Evolutionary conservation across 345 rosid species (phyloP), one percentile per base, ranked within the genome.

Genomic region (Cardamine chenopodiifolia): DNA sequence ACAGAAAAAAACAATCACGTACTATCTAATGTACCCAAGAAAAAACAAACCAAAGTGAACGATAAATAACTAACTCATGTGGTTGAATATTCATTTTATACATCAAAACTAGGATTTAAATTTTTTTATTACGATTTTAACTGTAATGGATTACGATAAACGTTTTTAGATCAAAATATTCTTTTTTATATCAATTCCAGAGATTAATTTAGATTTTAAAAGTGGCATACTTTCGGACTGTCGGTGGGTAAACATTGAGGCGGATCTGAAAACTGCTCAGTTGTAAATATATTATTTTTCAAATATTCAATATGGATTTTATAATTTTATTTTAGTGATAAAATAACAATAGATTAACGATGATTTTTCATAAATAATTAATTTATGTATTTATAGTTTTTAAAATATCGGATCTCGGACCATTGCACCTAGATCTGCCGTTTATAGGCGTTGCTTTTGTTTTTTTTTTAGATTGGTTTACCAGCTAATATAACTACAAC

Each of bases 1-100:
- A 57, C 72, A 13, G 1, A 23, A 35, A 35, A 44, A 34, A 63
- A 54, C 77, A 10, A 42, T 63, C 72, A 56, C 66, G 71, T 58
- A 47, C 63, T 44, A 20, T 8, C 71, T 62, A 26, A 39, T 4
- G 22, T 5, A 15, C 29, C 20, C 19, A 13, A 28, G 1, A 15
- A 7, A 32, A 15, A 64, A 2, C 29, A 20, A 42, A 50, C 6
- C 14, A 29, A 72, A 73, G 29, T 5, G 26, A 62, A 7, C 25
- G 34, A 64, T 44, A 14, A 15, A 54, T 15, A 63, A 42, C 26
- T n/a, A 25, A 25, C 29, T 35, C 61, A 62, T 37, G 44, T 62
- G 17, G 17, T 40, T 53, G 23, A 20, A 29, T 44, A 19, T 49
- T 58, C 56, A 42, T 70, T 31, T 1, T 9, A 8, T 2, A 23